A percentile compares a stretch with the other conserved stretches of the same genome.
Conservation (phyloP, 176 grass and related monocot species). For the Juncus inflexus region DNA sequence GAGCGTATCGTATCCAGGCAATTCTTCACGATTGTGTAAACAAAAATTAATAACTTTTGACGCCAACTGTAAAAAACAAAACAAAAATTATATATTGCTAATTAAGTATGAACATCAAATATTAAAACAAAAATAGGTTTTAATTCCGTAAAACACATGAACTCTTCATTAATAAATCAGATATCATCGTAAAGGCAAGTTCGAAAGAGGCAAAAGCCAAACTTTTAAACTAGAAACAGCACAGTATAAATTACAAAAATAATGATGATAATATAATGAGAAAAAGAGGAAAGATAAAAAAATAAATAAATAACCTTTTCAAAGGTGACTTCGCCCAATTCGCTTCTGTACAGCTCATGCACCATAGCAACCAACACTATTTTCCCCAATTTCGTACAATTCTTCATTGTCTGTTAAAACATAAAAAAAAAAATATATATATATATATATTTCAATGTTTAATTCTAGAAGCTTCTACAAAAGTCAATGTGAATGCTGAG, state of each 20-base stretch:
- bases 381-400: conserved; percentile 77
- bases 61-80: conserved; percentile 54
- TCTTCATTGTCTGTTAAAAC: conserved; percentile 76
- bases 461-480: no score
- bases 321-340: conserved; percentile 77
- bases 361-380: conserved; percentile 91
- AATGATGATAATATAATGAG: not conserved
- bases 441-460: not conserved
- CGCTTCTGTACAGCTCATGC: conserved; percentile 81
- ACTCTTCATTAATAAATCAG: no score
- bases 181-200: no score
- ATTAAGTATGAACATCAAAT: not conserved
- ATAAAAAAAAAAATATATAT: conserved; percentile 15
- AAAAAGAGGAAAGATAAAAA: conserved; percentile 1
- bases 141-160: not conserved
- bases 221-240: no score
- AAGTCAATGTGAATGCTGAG: no score
- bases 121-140: conserved; percentile 8
- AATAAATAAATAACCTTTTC: conserved; percentile 59
- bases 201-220: no score
- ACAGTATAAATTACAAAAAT: no score
- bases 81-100: conserved; percentile 5
- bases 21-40: conserved; percentile 45
- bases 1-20: conserved; percentile 75
- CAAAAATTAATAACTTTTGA: conserved; percentile 71